Percentiles rank a stretch among this genome's conserved stretches.
Evolutionary conservation across 2,329 filamentous ascomycete species (phyloP).

Genomic region (Neopestalotiopsis rosae): DNA sequence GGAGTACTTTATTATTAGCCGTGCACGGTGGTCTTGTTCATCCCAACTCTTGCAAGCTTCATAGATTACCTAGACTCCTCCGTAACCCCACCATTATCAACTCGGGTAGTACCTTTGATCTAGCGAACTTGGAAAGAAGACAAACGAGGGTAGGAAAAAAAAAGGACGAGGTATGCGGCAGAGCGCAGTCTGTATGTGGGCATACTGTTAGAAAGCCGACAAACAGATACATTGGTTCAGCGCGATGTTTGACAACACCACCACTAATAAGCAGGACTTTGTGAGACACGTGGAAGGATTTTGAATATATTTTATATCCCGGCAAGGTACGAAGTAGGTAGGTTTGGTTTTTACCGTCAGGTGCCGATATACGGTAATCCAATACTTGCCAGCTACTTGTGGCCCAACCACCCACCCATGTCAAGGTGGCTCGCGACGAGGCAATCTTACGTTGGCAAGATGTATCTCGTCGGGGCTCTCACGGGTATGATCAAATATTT

Average conservation of each 20-base stretch:
- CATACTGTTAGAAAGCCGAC: no score
- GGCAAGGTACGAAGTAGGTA: no score
- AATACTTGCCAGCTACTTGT: background rate
- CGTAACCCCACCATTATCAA: background rate
- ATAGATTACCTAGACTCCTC: background rate
- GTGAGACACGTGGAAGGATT: no score
- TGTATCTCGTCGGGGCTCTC: background rate
- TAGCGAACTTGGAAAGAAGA: background rate
- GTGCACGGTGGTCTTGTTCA: background rate
- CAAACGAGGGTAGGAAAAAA: background rate
- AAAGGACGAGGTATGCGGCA: background rate
- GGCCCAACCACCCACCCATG: background rate
- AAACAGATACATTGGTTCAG: no score
- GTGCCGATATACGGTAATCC: background rate
- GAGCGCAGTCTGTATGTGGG: no score
- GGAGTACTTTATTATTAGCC: slow-evolving; percentile 1
- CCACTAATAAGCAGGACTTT: no score
- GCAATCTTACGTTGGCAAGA: background rate
- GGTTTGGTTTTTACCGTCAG: background rate
- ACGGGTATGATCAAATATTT: background rate
- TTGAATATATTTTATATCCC: no score
- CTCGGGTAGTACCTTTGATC: background rate
- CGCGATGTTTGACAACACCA: no score
- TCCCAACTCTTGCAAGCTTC: background rate
- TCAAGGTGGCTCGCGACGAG: background rate